phyloP scores from a whole-genome alignment of 345 rosid genomes.

The Gossypioides kirkii region DNA sequence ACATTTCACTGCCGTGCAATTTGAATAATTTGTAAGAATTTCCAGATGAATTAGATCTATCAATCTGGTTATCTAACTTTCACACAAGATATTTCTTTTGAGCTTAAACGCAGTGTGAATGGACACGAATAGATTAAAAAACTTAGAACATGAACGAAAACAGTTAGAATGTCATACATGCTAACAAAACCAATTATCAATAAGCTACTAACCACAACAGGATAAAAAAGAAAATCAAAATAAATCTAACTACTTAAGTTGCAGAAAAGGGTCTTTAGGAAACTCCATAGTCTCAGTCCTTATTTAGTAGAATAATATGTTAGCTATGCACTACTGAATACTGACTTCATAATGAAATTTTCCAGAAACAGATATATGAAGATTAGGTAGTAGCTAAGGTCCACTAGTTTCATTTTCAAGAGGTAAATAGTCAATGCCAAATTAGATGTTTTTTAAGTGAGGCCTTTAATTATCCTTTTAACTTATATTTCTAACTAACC shows the following conservation, averaged over 20 bases:
- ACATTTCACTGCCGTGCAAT: constrained; percentile 73
- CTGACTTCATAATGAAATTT: not conserved
- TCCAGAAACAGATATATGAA: not conserved
- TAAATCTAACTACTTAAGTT: not conserved
- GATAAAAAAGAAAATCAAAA: not conserved
- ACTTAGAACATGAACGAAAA: not conserved
- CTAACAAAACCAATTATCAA: not conserved
- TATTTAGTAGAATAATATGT: not conserved
- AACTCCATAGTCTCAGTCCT: not conserved
- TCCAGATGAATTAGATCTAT: not conserved
- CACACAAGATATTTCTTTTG: not conserved
- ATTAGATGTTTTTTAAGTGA: not conserved
- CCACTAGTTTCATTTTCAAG: not conserved
- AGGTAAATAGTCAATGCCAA: not conserved
- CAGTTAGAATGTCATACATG: not conserved
- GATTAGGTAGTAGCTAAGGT: too few relatives aligned
- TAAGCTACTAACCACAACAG: not conserved
- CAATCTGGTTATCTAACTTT: not conserved
- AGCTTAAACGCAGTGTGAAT: not conserved
- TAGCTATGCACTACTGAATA: not conserved
- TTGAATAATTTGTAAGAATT: constrained; percentile 15
- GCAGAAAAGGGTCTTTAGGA: not conserved
- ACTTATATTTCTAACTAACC: not conserved
- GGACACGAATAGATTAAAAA: not conserved
- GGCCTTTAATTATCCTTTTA: not conserved